Conservation (phyloP, 2,329 filamentous ascomycete genomes). For the Pyrenochaeta sp. region DNA sequence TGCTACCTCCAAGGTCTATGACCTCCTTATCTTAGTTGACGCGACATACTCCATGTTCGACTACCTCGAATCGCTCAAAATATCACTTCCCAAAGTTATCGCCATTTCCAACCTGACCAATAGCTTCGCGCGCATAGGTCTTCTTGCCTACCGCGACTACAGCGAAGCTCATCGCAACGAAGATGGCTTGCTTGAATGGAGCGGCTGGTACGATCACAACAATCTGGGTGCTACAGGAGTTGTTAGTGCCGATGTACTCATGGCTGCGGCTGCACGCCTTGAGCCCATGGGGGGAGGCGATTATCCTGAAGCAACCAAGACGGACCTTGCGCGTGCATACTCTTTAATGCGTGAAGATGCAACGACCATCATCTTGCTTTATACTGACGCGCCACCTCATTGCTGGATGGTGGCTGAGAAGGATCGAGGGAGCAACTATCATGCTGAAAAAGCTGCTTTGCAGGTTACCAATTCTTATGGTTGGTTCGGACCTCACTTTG, state of each 20-base stretch:
- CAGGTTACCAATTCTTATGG: slow-evolving; percentile 37
- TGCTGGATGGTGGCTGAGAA: slow-evolving; percentile 38
- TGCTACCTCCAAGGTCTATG: slow-evolving; percentile 40
- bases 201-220: slow-evolving; percentile 55
- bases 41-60: slow-evolving; percentile 57
- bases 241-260: slow-evolving; percentile 19
- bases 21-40: slow-evolving; percentile 59
- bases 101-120: slow-evolving; percentile 59
- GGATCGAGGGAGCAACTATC: slow-evolving; percentile 37
- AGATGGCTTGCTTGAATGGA: slow-evolving; percentile 56
- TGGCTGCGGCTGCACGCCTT: slow-evolving; percentile 36
- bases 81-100: slow-evolving; percentile 61
- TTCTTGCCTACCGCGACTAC: slow-evolving; percentile 63
- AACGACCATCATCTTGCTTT: slow-evolving; percentile 60
- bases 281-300: slow-evolving; percentile 50
- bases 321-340: slow-evolving; percentile 58
- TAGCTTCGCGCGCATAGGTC: slow-evolving; percentile 60
- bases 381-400: slow-evolving; percentile 61
- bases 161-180: slow-evolving; percentile 23
- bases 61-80: slow-evolving; percentile 56
- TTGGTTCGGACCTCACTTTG: slow-evolving; percentile 48
- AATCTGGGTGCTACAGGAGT: neutral
- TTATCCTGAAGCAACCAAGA: slow-evolving; percentile 60
- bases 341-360: slow-evolving; percentile 58
- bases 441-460: slow-evolving; percentile 38